Conservation (phyloP, 192 early-diverging fungal genomes). For the Obelidium mucronatum region DNA sequence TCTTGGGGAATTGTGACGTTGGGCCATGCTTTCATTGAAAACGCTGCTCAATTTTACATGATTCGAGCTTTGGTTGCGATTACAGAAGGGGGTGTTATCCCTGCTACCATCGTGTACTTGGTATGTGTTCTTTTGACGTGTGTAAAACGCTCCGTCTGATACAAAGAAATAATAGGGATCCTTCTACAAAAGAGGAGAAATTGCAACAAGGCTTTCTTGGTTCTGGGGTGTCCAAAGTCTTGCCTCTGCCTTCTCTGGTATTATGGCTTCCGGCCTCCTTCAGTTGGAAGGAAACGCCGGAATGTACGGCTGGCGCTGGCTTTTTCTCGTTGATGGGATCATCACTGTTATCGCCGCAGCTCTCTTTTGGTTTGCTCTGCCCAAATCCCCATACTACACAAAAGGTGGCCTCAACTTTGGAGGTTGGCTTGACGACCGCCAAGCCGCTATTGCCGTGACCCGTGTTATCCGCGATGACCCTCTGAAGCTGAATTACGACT, state of each 20-base stretch:
- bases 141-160: constrained; percentile 52
- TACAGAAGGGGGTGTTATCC: constrained; percentile 38
- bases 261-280: constrained; percentile 65
- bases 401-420: constrained; percentile 24
- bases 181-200: constrained; percentile 30
- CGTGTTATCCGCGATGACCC: constrained; percentile 69
- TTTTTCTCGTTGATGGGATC: constrained; percentile 70
- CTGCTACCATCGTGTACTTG: constrained; percentile 36
- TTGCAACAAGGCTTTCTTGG: constrained; percentile 25
- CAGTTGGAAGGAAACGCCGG: constrained; percentile 59
- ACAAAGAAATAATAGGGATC: constrained; percentile 8
- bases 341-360: constrained; percentile 58
- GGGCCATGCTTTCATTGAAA: constrained; percentile 18
- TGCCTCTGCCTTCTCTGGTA: constrained; percentile 59
- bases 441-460: constrained; percentile 63
- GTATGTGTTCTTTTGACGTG: constrained; percentile 65
- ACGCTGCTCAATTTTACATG: constrained; percentile 15
- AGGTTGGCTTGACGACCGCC: constrained; percentile 49
- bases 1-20: constrained; percentile 31
- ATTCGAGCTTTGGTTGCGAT: constrained; percentile 25
- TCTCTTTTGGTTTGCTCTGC: constrained; percentile 63
- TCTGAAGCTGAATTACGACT: constrained; percentile 45
- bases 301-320: constrained; percentile 72
- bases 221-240: constrained; percentile 42
- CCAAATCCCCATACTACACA: constrained; percentile 50